Evolutionary conservation across 2,329 filamentous ascomycete genomes (phyloP), one percentile per base, ranked within the genome.

Genomic region (Penicillium sp.): DNA sequence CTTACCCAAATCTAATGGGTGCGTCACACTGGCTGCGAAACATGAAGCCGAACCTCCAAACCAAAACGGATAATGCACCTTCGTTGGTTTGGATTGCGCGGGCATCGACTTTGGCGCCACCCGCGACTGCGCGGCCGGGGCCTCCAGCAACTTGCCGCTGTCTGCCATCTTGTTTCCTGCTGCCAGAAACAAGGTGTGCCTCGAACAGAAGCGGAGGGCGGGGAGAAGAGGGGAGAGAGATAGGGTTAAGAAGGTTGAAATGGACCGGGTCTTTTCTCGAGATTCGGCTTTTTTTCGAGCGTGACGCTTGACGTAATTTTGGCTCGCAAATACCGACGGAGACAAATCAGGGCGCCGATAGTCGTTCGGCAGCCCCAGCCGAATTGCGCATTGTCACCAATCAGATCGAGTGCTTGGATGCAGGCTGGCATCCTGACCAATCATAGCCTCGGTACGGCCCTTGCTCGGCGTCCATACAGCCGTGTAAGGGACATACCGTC

Each of bases 11-110:
- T 95, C 89, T 59, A 96, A 72, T 33, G 90, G 90, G 73, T 96
- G 90, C 18, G 90, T 96, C 32, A 95, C 85, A 52, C 80, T 82
- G 30, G 90, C 89, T 25, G 90, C 90, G 72, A 92, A 82, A 61
- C 86, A 93, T 59, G 85, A 92, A 34, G 90, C 88, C 61, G 86
- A 95, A 39, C 92, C 92, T 48, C 92, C 92, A 64, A 98, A 96
- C 92, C 90, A 96, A 67, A 90, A 90, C 7, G 85, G 85, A 68
- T 90, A 90, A 54, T 68, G 69, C 33, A 71, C 55, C 52, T 64
- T 60, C 45, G 59, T 58, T 36, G 51, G 45, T 37, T 56, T 54
- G 30, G 48, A 44, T 37, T 50, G 32, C 38, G 48, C 36, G 36
- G 30, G 47, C 34, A 40, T 46, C 17, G 44, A 39, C 12, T 47